Evolutionary conservation across 495 filamentous ascomycete genomes (phyloP).

Genomic region (Cryomyces antarcticus): DNA sequence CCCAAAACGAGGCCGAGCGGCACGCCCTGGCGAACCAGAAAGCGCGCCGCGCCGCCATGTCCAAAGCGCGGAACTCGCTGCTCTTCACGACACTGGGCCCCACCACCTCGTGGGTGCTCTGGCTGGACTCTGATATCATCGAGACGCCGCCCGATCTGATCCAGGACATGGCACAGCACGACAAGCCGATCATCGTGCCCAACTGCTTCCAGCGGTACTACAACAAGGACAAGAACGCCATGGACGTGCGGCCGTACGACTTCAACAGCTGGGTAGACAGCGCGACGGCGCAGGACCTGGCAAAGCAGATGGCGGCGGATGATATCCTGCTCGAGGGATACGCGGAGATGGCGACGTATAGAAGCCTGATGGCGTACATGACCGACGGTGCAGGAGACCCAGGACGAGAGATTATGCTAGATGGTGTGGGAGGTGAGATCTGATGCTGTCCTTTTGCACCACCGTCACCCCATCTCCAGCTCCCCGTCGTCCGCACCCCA

Average conservation of each 20-base stretch:
- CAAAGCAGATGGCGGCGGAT: constrained; percentile 58
- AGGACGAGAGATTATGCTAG: constrained; percentile 44
- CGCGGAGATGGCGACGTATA: constrained; percentile 74
- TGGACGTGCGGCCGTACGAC: constrained; percentile 71
- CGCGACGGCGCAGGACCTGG: constrained; percentile 50
- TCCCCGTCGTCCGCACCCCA: too few relatives aligned
- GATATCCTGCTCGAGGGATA: constrained; percentile 93
- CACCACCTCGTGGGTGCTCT: constrained; percentile 87
- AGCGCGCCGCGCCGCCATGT: constrained; percentile 69
- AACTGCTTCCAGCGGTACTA: constrained; percentile 89
- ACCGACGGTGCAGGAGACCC: constrained; percentile 32
- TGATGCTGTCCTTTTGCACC: too few relatives aligned
- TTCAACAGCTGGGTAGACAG: constrained; percentile 96
- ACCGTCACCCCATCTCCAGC: too few relatives aligned
- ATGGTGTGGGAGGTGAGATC: constrained; percentile 56
- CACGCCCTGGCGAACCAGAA: constrained; percentile 86
- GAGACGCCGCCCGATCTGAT: constrained; percentile 75
- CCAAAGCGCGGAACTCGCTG: constrained; percentile 76
- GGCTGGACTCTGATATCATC: constrained; percentile 83
- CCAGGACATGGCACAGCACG: constrained; percentile 72
- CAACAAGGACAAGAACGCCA: constrained; percentile 45
- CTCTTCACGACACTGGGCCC: constrained; percentile 94
- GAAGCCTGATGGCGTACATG: constrained; percentile 81
- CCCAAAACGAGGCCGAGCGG: constrained; percentile 71
- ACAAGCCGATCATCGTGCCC: constrained; percentile 75